Conservation (phyloP, 768 basidiomycete species). For the Termitomyces sp. region DNA sequence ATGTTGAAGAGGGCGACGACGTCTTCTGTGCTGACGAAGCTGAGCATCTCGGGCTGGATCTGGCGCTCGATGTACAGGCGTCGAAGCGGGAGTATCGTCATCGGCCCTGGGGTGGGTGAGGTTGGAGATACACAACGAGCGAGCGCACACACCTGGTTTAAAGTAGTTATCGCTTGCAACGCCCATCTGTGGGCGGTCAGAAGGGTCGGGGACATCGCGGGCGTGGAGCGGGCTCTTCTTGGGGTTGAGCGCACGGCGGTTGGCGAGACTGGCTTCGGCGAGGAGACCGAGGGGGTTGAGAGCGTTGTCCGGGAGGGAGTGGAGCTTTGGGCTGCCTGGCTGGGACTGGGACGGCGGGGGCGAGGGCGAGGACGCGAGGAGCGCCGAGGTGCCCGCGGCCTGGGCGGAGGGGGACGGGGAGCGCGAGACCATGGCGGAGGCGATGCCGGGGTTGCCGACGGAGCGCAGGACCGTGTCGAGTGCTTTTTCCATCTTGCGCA, state of each 20-base stretch:
- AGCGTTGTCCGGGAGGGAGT: constrained; percentile 87
- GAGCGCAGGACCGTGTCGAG: constrained; percentile 89
- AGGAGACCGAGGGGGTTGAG: constrained; percentile 90
- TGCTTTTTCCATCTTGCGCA: constrained; percentile 89
- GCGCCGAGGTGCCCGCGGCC: constrained; percentile 48
- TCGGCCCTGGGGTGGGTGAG: constrained; percentile 51
- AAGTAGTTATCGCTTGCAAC: constrained; percentile 88
- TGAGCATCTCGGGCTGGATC: constrained; percentile 91
- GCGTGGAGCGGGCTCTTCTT: constrained; percentile 35
- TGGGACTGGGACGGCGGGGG: constrained; percentile 30
- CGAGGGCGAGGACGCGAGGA: constrained; percentile 48
- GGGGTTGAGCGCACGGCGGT: constrained; percentile 54
- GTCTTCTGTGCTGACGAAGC: constrained; percentile 81
- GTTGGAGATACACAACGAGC: not conserved
- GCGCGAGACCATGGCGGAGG: constrained; percentile 76
- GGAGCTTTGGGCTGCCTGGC: constrained; percentile 74
- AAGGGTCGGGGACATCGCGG: constrained; percentile 28
- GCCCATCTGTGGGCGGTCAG: constrained; percentile 53
- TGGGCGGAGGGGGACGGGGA: constrained; percentile 72
- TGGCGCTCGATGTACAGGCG: constrained; percentile 84
- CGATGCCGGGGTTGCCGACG: constrained; percentile 78
- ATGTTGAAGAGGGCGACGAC: constrained; percentile 90
- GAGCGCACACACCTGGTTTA: constrained; percentile 63
- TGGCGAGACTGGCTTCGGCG: constrained; percentile 83
- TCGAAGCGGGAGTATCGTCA: constrained; percentile 82